Conservation (phyloP, 495 filamentous ascomycete genomes). For the Opeltia flavorubescens region DNA sequence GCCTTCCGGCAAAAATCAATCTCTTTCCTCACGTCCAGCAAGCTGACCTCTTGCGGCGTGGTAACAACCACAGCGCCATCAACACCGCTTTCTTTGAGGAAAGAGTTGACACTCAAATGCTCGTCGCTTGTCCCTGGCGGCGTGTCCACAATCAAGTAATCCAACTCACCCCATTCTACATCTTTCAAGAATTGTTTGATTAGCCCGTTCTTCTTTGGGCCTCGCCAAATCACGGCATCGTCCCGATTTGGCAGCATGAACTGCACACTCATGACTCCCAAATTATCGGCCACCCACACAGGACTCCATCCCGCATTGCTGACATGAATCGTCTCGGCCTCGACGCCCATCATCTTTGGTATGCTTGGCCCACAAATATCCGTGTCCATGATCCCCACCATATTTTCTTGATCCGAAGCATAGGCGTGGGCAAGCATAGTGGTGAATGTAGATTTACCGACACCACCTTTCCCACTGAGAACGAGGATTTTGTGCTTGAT, state of each 20-base stretch:
- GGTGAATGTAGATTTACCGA: constrained; percentile 89
- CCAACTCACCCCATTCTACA: constrained; percentile 91
- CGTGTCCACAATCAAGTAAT: constrained; percentile 86
- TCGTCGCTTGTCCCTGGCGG: constrained; percentile 92
- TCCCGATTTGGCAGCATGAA: constrained; percentile 92
- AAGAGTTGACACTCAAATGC: constrained; percentile 80
- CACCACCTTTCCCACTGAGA: constrained; percentile 87
- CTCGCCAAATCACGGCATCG: constrained; percentile 92
- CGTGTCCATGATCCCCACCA: constrained; percentile 89
- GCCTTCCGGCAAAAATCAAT: constrained; percentile 96
- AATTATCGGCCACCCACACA: constrained; percentile 83
- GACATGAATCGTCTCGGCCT: constrained; percentile 81
- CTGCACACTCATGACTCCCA: constrained; percentile 90
- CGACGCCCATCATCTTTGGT: constrained; percentile 96
- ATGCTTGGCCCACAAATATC: constrained; percentile 92
- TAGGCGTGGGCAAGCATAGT: constrained; percentile 77
- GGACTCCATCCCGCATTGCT: constrained; percentile 76
- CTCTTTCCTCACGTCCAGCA: constrained; percentile 90
- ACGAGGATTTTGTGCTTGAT: constrained; percentile 86
- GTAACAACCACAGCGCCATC: constrained; percentile 89
- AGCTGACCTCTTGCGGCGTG: constrained; percentile 85
- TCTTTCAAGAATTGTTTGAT: constrained; percentile 97
- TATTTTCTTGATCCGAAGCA: constrained; percentile 56
- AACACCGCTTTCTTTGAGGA: constrained; percentile 74
- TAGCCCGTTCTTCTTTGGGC: constrained; percentile 93